Conservation (phyloP, 495 filamentous ascomycete genomes). For the Trichodelitschia bisporula region DNA sequence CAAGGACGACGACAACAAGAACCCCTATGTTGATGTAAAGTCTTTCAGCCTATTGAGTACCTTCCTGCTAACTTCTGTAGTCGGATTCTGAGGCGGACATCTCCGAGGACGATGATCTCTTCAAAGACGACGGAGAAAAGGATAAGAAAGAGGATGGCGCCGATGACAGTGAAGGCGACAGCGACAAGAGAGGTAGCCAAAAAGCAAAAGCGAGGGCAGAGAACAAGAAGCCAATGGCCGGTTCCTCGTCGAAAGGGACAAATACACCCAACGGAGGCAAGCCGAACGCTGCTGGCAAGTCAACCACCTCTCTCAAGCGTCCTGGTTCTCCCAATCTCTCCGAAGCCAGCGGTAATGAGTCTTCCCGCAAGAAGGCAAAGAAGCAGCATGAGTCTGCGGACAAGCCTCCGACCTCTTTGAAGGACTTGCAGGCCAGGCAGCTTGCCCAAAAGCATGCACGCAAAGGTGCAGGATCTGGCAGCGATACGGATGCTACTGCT, state of each 20-base stretch:
- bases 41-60: background rate
- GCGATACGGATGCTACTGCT: constrained; percentile 55
- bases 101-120: constrained; percentile 7
- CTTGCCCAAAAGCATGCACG: constrained; percentile 33
- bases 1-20: constrained; percentile 43
- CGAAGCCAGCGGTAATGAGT: constrained; percentile 76
- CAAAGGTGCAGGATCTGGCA: constrained; percentile 38
- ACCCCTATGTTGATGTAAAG: constrained; percentile 36
- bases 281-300: constrained; percentile 35
- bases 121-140: constrained; percentile 10
- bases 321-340: constrained; percentile 69
- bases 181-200: constrained; percentile 14
- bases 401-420: constrained; percentile 19
- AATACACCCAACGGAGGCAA: too few relatives aligned
- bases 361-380: constrained; percentile 69
- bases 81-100: constrained; percentile 2
- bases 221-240: constrained; percentile 6
- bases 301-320: constrained; percentile 44
- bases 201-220: constrained; percentile 10
- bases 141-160: constrained; percentile 42
- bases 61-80: too few relatives aligned
- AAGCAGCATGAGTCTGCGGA: constrained; percentile 24
- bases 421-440: too few relatives aligned
- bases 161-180: constrained; percentile 17
- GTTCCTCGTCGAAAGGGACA: constrained; percentile 33